A percentile compares a stretch with the other conserved stretches of the same genome.
Conservation (phyloP, 2,329 filamentous ascomycete genomes). For the Stachybotrys chlorohalonatus region DNA sequence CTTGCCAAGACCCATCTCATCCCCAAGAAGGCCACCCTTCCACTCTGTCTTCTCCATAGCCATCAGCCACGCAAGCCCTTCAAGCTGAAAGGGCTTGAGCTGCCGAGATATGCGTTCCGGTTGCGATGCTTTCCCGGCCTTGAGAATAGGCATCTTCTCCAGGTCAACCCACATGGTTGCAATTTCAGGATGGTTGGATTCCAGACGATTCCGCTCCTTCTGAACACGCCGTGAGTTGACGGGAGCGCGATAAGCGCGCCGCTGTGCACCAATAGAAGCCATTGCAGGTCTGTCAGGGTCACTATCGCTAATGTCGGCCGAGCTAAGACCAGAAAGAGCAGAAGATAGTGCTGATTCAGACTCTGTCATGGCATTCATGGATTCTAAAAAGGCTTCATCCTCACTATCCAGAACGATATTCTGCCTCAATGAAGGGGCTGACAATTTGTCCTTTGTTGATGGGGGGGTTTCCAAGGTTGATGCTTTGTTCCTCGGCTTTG, state of each 20-base stretch:
- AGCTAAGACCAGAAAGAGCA: background rate
- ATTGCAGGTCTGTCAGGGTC: background rate
- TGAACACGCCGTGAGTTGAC: conserved; percentile 16
- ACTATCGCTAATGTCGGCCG: background rate
- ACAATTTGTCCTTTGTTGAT: background rate
- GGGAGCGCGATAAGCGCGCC: conserved; percentile 23
- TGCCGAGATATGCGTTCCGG: conserved; percentile 71
- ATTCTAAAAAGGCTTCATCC: background rate
- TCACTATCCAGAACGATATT: background rate
- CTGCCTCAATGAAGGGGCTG: background rate
- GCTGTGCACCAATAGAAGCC: conserved; percentile 11
- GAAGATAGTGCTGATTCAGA: background rate
- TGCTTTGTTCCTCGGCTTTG: background rate
- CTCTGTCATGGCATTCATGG: background rate
- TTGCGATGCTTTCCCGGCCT: conserved; percentile 32
- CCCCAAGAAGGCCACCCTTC: conserved; percentile 83
- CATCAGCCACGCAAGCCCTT: conserved; percentile 91
- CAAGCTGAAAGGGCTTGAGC: conserved; percentile 87
- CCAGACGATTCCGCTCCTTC: conserved; percentile 57
- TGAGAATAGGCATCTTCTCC: conserved; percentile 57
- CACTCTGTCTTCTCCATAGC: conserved; percentile 79
- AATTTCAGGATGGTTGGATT: conserved; percentile 68
- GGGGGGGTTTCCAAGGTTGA: background rate
- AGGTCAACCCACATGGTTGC: conserved; percentile 78
- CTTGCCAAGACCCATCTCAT: conserved; percentile 98